Evolutionary conservation across 176 grass and related monocot species (phyloP), one percentile per base, ranked within the genome.

Genomic region (Hsuehochloa calcarea): DNA sequence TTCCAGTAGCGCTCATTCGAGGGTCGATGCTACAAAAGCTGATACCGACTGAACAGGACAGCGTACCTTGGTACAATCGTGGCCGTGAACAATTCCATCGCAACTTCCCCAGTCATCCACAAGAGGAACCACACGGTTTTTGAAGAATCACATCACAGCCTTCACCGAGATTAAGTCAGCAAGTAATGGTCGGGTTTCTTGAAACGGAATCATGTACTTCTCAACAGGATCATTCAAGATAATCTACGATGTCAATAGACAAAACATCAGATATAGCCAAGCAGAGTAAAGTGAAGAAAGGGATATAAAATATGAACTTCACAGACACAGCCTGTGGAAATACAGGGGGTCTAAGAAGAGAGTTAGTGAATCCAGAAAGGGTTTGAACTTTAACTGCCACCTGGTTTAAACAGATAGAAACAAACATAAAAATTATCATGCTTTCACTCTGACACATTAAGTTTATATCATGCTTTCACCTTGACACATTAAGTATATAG

Each of bases 191-290:
- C 40, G 78, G 51, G 84, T 82, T 83, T 98, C 93, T 77, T 81
- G 77, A 90, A 98, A 95, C n/a, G 89, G 66, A 78, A 89, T 79
- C 96, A 98, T 95, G 77, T 95, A 95, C 81, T 95, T 95, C 85
- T 94, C 91, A 16, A 98, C 88, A 70, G 91, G 91, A 87, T 98
- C 87, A 89, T 93, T 86, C 68, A 98, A 82, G n/a, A 90, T 69
- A 92, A 98, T 83, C 93, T 95, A 73, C 17, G 73, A 78, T 76
- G 45, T 12, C 25, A 85, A 63, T 13, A 70, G 15, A 81, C 20
- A 67, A n/a, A 50, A 72, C 58, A 75, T 88, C 55, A 83, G 34
- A 65, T 60, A 74, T 75, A 44, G 23, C 17, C 40, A 75, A 66
- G 10, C 46, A 60, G 22, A 87, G 73, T 38, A 54, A 49, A 78